Evolutionary conservation across 352 stramenopile genomes (phyloP).

Genomic region (Phytopythium boreale): DNA sequence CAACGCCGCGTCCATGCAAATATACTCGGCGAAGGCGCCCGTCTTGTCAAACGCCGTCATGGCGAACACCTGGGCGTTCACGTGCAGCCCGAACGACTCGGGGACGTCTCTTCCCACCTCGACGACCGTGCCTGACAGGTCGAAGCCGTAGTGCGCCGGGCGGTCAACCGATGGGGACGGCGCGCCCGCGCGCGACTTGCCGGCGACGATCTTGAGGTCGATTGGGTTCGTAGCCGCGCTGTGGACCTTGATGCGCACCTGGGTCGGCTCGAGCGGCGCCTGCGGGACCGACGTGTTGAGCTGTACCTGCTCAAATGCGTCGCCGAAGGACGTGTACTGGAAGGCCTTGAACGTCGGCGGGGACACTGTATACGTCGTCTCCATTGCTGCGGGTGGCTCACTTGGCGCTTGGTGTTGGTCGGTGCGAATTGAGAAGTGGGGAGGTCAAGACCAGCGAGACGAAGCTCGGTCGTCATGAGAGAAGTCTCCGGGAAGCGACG

Average conservation of each 20-base stretch:
- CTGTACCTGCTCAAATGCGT: slow-evolving; percentile 13
- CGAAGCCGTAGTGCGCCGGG: slow-evolving; percentile 20
- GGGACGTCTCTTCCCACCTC: slow-evolving; percentile 15
- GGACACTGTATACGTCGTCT: not conserved
- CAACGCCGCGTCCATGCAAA: slow-evolving; percentile 19
- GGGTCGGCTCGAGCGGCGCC: slow-evolving; percentile 7
- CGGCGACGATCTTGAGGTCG: slow-evolving; percentile 21
- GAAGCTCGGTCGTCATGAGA: too few relatives aligned
- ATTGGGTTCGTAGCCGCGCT: slow-evolving; percentile 22
- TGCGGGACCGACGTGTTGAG: slow-evolving; percentile 12
- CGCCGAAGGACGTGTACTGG: slow-evolving; percentile 17
- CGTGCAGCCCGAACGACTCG: not conserved
- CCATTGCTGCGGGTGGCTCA: too few relatives aligned
- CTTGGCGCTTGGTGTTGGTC: not conserved
- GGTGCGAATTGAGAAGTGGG: too few relatives aligned
- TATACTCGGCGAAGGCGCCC: slow-evolving; percentile 31
- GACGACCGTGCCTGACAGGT: slow-evolving; percentile 18
- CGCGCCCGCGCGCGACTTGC: slow-evolving; percentile 7
- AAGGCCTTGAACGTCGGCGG: slow-evolving; percentile 22
- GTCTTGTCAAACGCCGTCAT: slow-evolving; percentile 7
- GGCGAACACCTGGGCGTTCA: slow-evolving; percentile 16
- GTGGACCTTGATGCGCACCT: slow-evolving; percentile 25
- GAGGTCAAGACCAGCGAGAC: too few relatives aligned
- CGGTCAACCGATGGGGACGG: slow-evolving; percentile 6
- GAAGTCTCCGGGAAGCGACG: too few relatives aligned